A percentile compares a stretch with the other conserved stretches of the same genome.
phyloP scores from a whole-genome alignment of 495 filamentous ascomycete genomes.

The Hyaloscypha finlandica region DNA sequence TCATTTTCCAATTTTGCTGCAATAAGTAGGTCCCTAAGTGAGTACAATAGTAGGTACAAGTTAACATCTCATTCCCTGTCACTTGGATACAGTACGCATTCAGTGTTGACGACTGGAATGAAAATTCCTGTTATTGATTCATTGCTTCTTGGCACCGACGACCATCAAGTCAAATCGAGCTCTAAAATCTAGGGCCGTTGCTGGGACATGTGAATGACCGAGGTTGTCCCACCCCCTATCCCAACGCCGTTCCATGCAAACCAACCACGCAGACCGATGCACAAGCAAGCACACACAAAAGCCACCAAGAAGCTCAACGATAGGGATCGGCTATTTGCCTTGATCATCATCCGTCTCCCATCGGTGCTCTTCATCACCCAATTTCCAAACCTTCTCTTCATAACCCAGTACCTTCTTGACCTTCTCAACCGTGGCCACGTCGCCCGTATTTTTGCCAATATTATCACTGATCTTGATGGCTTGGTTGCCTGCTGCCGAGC shows the following conservation, averaged over 20 bases:
- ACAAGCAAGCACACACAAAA: background rate
- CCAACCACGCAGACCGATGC: background rate
- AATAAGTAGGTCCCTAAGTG: no score
- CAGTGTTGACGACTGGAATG: no score
- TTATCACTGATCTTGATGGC: conserved; percentile 98
- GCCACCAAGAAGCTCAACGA: background rate
- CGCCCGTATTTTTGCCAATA: conserved; percentile 93
- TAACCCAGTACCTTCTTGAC: conserved; percentile 89
- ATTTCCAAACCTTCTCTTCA: conserved; percentile 76
- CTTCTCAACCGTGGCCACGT: conserved; percentile 70
- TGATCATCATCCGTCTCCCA: conserved; percentile 54
- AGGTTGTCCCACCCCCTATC: background rate
- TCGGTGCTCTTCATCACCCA: conserved; percentile 79
- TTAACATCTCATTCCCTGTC: no score
- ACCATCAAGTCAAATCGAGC: no score
- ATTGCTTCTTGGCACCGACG: no score
- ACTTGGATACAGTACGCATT: no score
- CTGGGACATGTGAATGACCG: no score
- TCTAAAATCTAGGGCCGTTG: no score
- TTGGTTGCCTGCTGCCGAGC: conserved; percentile 75
- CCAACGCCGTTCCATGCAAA: background rate
- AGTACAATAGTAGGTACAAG: no score
- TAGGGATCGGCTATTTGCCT: background rate
- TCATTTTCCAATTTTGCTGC: no score
- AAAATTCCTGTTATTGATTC: no score